Base-by-base conservation (phyloP, 2,329 filamentous ascomycete species). In the Coniochaeta sp. region DNA sequence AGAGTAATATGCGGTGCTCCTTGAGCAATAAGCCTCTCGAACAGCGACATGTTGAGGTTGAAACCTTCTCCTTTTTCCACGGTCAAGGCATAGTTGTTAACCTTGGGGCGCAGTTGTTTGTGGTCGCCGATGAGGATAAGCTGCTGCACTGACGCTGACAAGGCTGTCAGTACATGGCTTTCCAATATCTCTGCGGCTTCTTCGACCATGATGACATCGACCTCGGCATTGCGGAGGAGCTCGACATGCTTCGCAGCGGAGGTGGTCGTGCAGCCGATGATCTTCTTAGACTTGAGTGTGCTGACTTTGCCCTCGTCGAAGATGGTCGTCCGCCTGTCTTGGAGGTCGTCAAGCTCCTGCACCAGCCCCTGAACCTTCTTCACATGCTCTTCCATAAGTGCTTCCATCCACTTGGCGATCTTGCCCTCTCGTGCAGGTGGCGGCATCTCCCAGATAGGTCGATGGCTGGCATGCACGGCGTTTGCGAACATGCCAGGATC, bases 181-280 rank as follows among this genome's bases (percentile, higher is more conserved):
- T 90, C 86, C 0, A 89, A 69, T 3, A 90, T 86, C 56, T 90
- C 86, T 1, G 85, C 86, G 0, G 85, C 86, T 63, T 90, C 86
- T 62, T 90, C 86, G 0, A 88, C 78, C 0, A 91, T 61, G 1
- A 89, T 65, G 3, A 87, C 70, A 1, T 82, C 80, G 0, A 84
- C 82, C 0, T 67, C 63, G 0, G 77, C 78, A 1, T 73, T 68
- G 4, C 73, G 73, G 8, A 90, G 73, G 1, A 78, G 69, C 0
- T 74, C 65, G 0, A 72, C 66, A 49, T 86, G 77, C 65, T 75
- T 89, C 0, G 87, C 83, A 0, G 85, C 85, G 0, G 72, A 84
- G 0, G 83, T 90, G 0, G 86, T 90, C 0, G 87, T 91, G 56
- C 83, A 88, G 0, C 75, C 85, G 40, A 91, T 83, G 12, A 91